A percentile compares a stretch with the other conserved stretches of the same genome.
Evolutionary conservation across 352 stramenopile species (phyloP).

Genomic region (Phytophthora pisi): DNA sequence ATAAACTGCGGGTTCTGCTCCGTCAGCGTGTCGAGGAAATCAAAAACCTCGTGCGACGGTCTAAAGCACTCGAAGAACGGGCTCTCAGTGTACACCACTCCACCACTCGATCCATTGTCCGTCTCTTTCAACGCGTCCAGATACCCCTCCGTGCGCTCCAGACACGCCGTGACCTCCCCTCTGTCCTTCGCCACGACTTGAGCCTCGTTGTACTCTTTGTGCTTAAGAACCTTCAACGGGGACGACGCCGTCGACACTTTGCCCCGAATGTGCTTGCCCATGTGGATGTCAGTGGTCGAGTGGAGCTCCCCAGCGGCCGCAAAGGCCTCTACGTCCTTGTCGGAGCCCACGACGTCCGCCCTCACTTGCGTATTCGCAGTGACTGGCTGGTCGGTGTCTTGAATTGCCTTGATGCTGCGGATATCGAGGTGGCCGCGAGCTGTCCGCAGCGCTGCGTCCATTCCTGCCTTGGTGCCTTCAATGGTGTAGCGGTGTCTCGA

Average conservation of each 20-base stretch:
- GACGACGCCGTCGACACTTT: slow-evolving; percentile 23
- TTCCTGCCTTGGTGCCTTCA: slow-evolving; percentile 35
- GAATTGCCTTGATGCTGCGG: slow-evolving; percentile 36
- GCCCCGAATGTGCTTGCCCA: slow-evolving; percentile 27
- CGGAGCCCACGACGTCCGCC: slow-evolving; percentile 36
- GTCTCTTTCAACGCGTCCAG: slow-evolving; percentile 36
- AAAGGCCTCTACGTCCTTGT: slow-evolving; percentile 35
- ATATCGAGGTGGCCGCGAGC: slow-evolving; percentile 33
- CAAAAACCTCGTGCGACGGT: slow-evolving; percentile 60
- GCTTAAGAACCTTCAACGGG: slow-evolving; percentile 39
- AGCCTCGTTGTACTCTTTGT: slow-evolving; percentile 36
- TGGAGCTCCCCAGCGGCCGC: slow-evolving; percentile 23
- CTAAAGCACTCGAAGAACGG: slow-evolving; percentile 81
- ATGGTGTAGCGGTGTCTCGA: slow-evolving; percentile 37
- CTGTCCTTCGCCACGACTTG: slow-evolving; percentile 46
- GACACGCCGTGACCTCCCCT: slow-evolving; percentile 48
- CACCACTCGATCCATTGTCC: slow-evolving; percentile 2
- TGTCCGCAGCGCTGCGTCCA: slow-evolving; percentile 35
- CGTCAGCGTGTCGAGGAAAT: slow-evolving; percentile 60
- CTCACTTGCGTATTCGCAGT: slow-evolving; percentile 26
- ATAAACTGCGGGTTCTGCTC: slow-evolving; percentile 53
- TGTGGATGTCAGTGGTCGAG: slow-evolving; percentile 22
- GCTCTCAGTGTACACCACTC: slow-evolving; percentile 46
- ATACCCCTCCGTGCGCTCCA: slow-evolving; percentile 56
- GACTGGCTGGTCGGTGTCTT: slow-evolving; percentile 10